phyloP scores from a whole-genome alignment of 768 basidiomycete genomes.

The Naganishia onofrii region DNA sequence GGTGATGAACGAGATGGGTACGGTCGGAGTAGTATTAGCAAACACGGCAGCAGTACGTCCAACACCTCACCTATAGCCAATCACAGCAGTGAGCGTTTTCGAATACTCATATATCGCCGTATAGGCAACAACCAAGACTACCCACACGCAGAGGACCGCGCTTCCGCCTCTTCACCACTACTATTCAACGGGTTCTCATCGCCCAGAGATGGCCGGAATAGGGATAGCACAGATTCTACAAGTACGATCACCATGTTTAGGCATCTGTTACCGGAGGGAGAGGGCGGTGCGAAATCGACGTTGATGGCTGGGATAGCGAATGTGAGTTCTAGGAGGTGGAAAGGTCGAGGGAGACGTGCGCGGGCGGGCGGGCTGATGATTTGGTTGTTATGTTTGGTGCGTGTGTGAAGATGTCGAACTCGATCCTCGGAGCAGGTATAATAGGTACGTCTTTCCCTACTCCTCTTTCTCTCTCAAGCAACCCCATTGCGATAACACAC shows the following conservation, averaged over 20 bases:
- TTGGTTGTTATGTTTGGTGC: background rate
- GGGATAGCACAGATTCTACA: too few species aligned
- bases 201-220: too few species aligned
- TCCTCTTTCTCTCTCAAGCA: background rate
- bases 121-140: background rate
- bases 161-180: background rate
- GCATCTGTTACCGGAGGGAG: slow-evolving; percentile 9
- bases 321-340: slow-evolving; percentile 66
- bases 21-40: background rate
- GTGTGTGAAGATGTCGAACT: slow-evolving; percentile 78
- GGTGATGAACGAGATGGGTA: background rate
- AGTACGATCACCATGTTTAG: background rate
- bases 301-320: slow-evolving; percentile 62
- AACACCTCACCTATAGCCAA: too few species aligned
- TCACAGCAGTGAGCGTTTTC: too few species aligned
- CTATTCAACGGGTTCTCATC: slow-evolving; percentile 16
- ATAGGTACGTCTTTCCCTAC: slow-evolving; percentile 39
- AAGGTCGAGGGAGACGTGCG: too few species aligned
- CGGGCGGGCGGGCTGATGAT: slow-evolving; percentile 47
- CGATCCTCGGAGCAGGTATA: slow-evolving; percentile 86
- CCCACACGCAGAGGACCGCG: background rate
- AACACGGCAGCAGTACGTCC: background rate
- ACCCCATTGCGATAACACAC: background rate
- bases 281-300: slow-evolving; percentile 51
- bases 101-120: too few species aligned